Evolutionary conservation across 2,329 filamentous ascomycete species (phyloP), one percentile per base, ranked within the genome.

Genomic region (Diaporthe aspalathi): DNA sequence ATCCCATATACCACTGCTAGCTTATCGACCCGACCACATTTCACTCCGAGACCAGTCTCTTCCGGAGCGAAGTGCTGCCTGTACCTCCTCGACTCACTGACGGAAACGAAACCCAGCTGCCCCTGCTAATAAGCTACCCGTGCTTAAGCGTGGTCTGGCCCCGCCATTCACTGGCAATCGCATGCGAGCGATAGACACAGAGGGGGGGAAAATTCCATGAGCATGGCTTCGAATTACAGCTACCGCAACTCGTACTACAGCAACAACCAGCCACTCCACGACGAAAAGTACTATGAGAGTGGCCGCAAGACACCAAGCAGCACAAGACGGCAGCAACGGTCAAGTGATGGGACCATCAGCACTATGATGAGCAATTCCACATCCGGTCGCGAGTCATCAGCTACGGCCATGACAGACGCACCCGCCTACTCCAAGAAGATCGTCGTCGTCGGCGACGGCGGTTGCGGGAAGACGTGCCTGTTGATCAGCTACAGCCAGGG

Each of bases 401-500:
- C 88, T 73, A 98, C 95, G 67, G 91, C 94, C 81, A 89, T 95
- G 83, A 98, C 95, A 63, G 94, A 97, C 80, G 94, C 93, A 29
- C 95, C 95, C 5, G 90, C 94, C 70, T 98, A 96, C 84, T 98
- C 95, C 76, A 99, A 99, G 88, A 99, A 99, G 88, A 96, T 99
- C 80, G 96, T 99, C 54, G 96, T 99, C 66, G 96, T 99, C 56
- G 96, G 96, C 74, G 96, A 99, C 82, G 96, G 96, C 77, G 96
- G 96, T 74, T 99, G 96, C 83, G 96, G 96, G 78, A 99, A 99
- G 90, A 99, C 96, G 11, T 99, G 96, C 86, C 86, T 99, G 76
- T 87, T 99, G 83, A 99, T 99, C 83, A 98, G 95, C 84, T 99
- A 98, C 86, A 97, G 94, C 79, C 95, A 98, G 85, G 96, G 96